A percentile compares a stretch with the other conserved stretches of the same genome.
These are phyloP conservation scores for Erythrophleum fordii DNA, from an alignment of 306 rosid species.

Conservation along the genomic window DNA sequence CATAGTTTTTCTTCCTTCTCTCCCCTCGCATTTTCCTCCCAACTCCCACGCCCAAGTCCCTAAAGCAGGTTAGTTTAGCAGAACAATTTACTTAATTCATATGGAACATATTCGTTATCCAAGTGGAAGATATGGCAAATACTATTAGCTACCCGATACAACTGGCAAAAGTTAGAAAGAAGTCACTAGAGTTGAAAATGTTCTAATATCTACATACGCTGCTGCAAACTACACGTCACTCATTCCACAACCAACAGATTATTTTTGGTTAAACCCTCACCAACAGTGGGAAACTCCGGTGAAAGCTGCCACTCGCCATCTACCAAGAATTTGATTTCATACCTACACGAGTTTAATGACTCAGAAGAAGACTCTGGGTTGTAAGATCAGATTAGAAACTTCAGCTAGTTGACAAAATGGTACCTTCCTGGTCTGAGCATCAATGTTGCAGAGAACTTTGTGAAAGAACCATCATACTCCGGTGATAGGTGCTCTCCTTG, in stretches of 20 bases:
- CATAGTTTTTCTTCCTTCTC: no score
- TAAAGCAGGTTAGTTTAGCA: no score
- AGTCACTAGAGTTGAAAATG: neutral
- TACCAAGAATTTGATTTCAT: slow-evolving; percentile 92
- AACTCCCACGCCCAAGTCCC: no score
- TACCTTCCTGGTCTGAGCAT: slow-evolving; percentile 92
- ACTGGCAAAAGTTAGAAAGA: neutral
- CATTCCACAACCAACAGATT: slow-evolving; percentile 79
- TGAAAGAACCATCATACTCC: slow-evolving; percentile 74
- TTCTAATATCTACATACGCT: neutral
- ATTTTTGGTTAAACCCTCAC: slow-evolving; percentile 78
- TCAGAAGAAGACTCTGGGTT: slow-evolving; percentile 5
- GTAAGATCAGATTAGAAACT: slow-evolving; percentile 20
- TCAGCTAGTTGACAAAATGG: neutral
- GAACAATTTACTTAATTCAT: neutral
- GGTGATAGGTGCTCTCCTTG: slow-evolving; percentile 91
- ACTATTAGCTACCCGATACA: no score
- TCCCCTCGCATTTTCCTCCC: no score
- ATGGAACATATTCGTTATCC: neutral
- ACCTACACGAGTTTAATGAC: slow-evolving; percentile 52
- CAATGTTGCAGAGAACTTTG: slow-evolving; percentile 80
- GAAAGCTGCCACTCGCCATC: slow-evolving; percentile 93
- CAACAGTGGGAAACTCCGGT: slow-evolving; percentile 72
- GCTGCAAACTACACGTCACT: neutral
- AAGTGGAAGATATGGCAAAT: neutral